phyloP scores from a whole-genome alignment of 176 grass and related monocot genomes.

The Themeda triandra region DNA sequence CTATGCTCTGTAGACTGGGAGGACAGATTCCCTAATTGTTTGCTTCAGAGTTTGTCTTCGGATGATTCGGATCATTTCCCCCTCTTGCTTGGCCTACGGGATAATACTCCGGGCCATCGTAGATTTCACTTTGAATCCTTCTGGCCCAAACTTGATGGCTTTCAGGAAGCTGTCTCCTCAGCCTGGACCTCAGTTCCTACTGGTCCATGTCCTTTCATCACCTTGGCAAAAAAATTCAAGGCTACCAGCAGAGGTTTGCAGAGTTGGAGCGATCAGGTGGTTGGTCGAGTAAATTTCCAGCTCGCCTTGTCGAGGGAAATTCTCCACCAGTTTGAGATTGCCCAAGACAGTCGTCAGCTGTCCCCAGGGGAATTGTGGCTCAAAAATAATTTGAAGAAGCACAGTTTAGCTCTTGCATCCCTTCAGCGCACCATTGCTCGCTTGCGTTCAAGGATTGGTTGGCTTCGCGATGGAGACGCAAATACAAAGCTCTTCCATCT shows the following conservation, averaged over 20 bases:
- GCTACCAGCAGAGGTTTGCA: neutral
- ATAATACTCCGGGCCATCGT: neutral
- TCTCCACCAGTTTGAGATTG: too few relatives aligned
- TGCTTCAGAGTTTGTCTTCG: neutral
- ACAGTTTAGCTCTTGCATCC: neutral
- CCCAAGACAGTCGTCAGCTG: neutral
- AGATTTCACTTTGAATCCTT: neutral
- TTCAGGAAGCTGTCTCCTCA: neutral
- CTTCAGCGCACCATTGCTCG: neutral
- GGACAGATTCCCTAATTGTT: too few relatives aligned
- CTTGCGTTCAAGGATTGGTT: neutral
- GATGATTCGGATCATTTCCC: neutral
- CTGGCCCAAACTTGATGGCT: neutral
- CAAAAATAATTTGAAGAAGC: neutral
- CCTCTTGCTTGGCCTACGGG: neutral
- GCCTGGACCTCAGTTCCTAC: neutral
- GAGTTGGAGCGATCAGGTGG: neutral
- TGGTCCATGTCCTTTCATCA: neutral
- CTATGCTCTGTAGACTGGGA: too few relatives aligned
- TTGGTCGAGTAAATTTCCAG: too few relatives aligned
- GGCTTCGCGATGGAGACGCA: neutral
- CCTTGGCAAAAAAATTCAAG: neutral
- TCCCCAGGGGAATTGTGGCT: neutral
- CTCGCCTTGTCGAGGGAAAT: too few relatives aligned
- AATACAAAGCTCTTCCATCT: neutral